phyloP scores from a whole-genome alignment of 2,329 filamentous ascomycete genomes.

The Aspergillus pseudoterreus region DNA sequence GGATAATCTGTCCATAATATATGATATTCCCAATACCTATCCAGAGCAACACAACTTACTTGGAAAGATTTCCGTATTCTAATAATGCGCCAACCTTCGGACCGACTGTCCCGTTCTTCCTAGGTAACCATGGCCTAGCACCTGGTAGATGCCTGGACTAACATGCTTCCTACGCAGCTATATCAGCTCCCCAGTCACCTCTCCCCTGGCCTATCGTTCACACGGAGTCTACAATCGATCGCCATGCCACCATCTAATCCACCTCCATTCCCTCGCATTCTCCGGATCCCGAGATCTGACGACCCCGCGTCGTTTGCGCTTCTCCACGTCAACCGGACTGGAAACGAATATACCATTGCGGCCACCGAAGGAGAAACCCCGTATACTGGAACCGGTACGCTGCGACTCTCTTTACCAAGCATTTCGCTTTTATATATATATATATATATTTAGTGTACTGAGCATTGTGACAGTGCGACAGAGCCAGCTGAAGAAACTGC shows the following conservation, averaged over 20 bases:
- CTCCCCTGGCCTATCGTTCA: not conserved
- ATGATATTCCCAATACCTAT: too few species aligned
- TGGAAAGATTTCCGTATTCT: too few species aligned
- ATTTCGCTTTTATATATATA: too few species aligned
- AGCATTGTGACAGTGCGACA: slow-evolving; percentile 31
- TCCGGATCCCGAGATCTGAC: slow-evolving; percentile 50
- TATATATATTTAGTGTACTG: slow-evolving; percentile 9
- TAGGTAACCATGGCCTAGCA: too few species aligned
- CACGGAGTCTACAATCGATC: not conserved
- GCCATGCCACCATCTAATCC: slow-evolving; percentile 8
- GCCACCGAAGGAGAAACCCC: slow-evolving; percentile 57
- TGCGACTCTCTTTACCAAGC: too few species aligned
- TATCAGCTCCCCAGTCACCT: not conserved
- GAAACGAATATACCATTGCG: slow-evolving; percentile 51
- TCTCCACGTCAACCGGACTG: slow-evolving; percentile 43
- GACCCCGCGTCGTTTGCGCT: slow-evolving; percentile 43
- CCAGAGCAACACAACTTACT: too few species aligned
- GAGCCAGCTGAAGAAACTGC: slow-evolving; percentile 33
- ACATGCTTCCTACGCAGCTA: too few species aligned
- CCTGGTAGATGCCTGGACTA: too few species aligned
- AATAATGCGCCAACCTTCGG: too few species aligned
- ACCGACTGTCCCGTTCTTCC: too few species aligned
- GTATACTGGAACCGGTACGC: slow-evolving; percentile 47
- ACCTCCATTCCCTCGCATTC: slow-evolving; percentile 32
- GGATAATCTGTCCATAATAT: too few species aligned